phyloP scores from a whole-genome alignment of 495 filamentous ascomycete species.

The Sabuloglossum arenarium region DNA sequence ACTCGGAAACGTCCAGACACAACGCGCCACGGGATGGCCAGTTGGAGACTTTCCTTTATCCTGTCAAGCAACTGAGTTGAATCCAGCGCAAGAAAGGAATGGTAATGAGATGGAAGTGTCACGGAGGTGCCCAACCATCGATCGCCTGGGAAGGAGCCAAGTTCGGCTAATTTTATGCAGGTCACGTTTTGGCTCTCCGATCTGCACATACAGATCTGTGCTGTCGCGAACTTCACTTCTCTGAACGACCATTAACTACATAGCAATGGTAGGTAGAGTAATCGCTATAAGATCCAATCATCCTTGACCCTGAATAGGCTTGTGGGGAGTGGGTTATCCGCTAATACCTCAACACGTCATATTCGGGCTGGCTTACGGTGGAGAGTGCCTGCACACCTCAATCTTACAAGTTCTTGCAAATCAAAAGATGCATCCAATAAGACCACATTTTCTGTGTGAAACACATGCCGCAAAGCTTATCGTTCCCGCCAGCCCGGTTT shows the following conservation, averaged over 20 bases:
- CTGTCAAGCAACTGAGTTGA: neutral
- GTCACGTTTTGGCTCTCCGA: neutral
- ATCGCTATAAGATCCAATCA: no score
- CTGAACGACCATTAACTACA: no score
- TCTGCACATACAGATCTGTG: neutral
- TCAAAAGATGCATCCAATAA: neutral
- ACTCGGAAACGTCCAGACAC: neutral
- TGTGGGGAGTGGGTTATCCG: no score
- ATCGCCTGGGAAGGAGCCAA: neutral
- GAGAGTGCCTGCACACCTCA: neutral
- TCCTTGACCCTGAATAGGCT: no score
- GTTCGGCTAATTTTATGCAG: neutral
- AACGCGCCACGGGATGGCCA: neutral
- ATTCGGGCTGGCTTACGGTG: no score
- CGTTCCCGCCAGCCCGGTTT: neutral
- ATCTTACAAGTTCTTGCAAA: neutral
- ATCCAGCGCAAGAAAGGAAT: neutral
- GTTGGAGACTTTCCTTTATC: neutral
- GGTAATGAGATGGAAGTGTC: neutral
- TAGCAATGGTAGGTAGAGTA: no score
- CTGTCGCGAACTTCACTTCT: no score
- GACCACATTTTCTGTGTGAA: neutral
- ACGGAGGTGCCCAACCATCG: neutral
- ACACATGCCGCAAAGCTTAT: neutral
- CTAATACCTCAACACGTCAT: no score